Evolutionary conservation across 805 yeast genomes (phyloP).

Genomic region (Saturnispora quitensis): DNA sequence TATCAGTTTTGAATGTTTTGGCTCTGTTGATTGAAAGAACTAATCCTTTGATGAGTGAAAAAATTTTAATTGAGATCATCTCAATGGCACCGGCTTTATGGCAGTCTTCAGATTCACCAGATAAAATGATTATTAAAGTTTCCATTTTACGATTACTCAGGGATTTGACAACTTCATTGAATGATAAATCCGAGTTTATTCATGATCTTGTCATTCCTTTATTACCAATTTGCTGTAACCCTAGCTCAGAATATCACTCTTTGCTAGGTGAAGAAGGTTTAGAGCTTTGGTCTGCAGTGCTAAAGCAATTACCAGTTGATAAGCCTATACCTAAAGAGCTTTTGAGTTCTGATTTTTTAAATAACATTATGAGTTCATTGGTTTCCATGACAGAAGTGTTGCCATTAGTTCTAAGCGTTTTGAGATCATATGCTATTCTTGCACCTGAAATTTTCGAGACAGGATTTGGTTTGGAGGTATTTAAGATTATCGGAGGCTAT

Average conservation of each 20-base stretch:
- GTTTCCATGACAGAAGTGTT: slow-evolving; percentile 66
- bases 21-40: slow-evolving; percentile 53
- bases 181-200: slow-evolving; percentile 38
- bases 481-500: slow-evolving; percentile 44
- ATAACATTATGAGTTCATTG: slow-evolving; percentile 48
- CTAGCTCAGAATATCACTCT: slow-evolving; percentile 43
- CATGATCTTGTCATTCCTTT: slow-evolving; percentile 57
- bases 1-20: slow-evolving; percentile 61
- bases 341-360: slow-evolving; percentile 32
- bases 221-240: slow-evolving; percentile 52
- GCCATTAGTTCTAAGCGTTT: slow-evolving; percentile 51
- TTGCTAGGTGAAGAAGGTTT: slow-evolving; percentile 77
- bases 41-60: slow-evolving; percentile 50
- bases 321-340: slow-evolving; percentile 30
- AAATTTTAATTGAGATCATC: slow-evolving; percentile 43
- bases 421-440: slow-evolving; percentile 52
- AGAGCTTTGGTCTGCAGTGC: slow-evolving; percentile 68
- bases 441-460: slow-evolving; percentile 34
- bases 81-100: slow-evolving; percentile 61
- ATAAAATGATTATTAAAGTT: slow-evolving; percentile 40
- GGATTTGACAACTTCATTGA: slow-evolving; percentile 47
- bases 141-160: slow-evolving; percentile 47
- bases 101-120: slow-evolving; percentile 45
- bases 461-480: slow-evolving; percentile 32
- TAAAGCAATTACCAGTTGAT: slow-evolving; percentile 49